A percentile compares a stretch with the other conserved stretches of the same genome.
phyloP scores from a whole-genome alignment of 441 rosid genomes.

The Rhodomyrtus psidioides region DNA sequence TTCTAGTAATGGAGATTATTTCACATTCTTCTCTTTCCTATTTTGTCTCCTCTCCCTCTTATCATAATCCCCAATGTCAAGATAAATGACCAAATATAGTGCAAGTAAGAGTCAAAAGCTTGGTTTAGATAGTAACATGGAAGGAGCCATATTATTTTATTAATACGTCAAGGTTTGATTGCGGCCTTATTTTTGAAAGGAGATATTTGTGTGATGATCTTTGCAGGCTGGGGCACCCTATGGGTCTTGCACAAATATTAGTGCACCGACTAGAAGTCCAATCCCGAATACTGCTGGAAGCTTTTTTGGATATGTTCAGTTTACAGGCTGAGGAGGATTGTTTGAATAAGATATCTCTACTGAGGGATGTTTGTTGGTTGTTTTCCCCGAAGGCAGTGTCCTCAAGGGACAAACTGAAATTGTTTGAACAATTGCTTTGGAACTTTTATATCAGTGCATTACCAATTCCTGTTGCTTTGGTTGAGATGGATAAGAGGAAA shows the following conservation, averaged over 20 bases:
- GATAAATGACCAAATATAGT: background rate
- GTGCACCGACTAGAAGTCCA: constrained; percentile 43
- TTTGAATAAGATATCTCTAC: too few relatives aligned
- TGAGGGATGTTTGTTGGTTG: too few relatives aligned
- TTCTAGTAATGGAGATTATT: background rate
- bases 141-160: background rate
- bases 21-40: background rate
- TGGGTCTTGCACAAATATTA: constrained; percentile 73
- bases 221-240: constrained; percentile 73
- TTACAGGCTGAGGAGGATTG: too few relatives aligned
- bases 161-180: background rate
- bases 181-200: background rate
- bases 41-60: background rate
- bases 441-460: too few relatives aligned
- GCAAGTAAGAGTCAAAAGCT: background rate
- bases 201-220: constrained; percentile 1
- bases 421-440: too few relatives aligned
- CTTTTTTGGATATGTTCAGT: too few relatives aligned
- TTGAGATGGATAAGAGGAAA: too few relatives aligned
- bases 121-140: background rate
- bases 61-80: background rate
- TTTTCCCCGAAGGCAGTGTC: too few relatives aligned
- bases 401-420: too few relatives aligned
- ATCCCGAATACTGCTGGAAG: constrained; percentile 39
- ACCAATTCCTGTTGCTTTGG: too few relatives aligned